phyloP scores from a whole-genome alignment of 805 yeast species.

The Pichia thaimueangensis region DNA sequence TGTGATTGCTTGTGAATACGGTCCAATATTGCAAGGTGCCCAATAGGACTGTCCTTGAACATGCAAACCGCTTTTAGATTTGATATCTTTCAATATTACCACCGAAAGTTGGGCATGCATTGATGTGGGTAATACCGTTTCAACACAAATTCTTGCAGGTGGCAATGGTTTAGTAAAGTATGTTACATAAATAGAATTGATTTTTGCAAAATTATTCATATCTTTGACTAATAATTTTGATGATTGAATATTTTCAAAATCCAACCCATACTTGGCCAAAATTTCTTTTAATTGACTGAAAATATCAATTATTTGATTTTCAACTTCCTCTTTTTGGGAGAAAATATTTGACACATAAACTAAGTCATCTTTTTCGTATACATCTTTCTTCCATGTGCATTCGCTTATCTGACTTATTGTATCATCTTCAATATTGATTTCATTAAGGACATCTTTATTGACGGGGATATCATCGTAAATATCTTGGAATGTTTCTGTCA shows the following conservation, averaged over 20 bases:
- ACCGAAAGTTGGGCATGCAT: constrained; percentile 54
- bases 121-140: constrained; percentile 41
- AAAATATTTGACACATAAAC: constrained; percentile 40
- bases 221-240: constrained; percentile 54
- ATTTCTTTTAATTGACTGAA: constrained; percentile 37
- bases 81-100: constrained; percentile 33
- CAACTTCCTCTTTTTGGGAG: constrained; percentile 27
- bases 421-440: neutral
- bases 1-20: constrained; percentile 80
- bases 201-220: constrained; percentile 56
- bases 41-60: constrained; percentile 91
- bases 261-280: constrained; percentile 28
- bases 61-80: constrained; percentile 63
- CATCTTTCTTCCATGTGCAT: constrained; percentile 9
- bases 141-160: constrained; percentile 85
- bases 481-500: constrained; percentile 35
- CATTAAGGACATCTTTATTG: neutral
- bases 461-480: constrained; percentile 8
- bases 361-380: constrained; percentile 24
- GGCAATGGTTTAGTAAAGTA: constrained; percentile 61
- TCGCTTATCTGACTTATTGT: neutral
- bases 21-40: constrained; percentile 99
- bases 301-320: constrained; percentile 43
- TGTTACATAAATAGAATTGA: constrained; percentile 55
- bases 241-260: constrained; percentile 46